Evolutionary conservation across 1,139 yeast species (phyloP).

Genomic region (Blastobotrys raffinosifermentans): DNA sequence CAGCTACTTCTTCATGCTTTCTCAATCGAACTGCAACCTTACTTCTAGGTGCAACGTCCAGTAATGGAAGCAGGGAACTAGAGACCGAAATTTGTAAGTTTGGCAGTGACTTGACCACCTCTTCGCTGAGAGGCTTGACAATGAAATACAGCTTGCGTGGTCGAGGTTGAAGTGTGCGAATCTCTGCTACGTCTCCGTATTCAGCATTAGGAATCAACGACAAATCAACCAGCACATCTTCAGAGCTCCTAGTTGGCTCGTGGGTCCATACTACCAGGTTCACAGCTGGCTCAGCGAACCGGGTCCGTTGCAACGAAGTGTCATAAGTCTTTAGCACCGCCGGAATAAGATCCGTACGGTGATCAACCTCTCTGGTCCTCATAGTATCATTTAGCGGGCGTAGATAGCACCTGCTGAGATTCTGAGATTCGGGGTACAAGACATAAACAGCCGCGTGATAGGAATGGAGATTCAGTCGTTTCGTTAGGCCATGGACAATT

Average conservation of each 20-base stretch:
- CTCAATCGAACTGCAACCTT: slow-evolving; percentile 49
- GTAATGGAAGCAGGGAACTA: slow-evolving; percentile 52
- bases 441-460: background rate
- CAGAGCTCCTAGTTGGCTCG: slow-evolving; percentile 53
- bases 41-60: slow-evolving; percentile 66
- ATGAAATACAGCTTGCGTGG: slow-evolving; percentile 40
- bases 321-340: slow-evolving; percentile 16
- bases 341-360: slow-evolving; percentile 11
- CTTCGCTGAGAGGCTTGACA: slow-evolving; percentile 37
- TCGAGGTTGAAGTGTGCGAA: slow-evolving; percentile 36
- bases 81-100: slow-evolving; percentile 49
- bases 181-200: slow-evolving; percentile 72
- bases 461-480: no score
- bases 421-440: background rate
- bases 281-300: slow-evolving; percentile 16
- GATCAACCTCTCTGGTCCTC: background rate
- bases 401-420: background rate
- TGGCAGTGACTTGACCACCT: slow-evolving; percentile 28
- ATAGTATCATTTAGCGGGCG: background rate
- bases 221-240: slow-evolving; percentile 59
- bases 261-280: slow-evolving; percentile 51
- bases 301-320: slow-evolving; percentile 10
- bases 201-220: slow-evolving; percentile 51
- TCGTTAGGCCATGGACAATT: no score
- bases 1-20: slow-evolving; percentile 47